Base-by-base conservation (phyloP, 1,284 basidiomycete species). In the Sporisorium exsertum region DNA sequence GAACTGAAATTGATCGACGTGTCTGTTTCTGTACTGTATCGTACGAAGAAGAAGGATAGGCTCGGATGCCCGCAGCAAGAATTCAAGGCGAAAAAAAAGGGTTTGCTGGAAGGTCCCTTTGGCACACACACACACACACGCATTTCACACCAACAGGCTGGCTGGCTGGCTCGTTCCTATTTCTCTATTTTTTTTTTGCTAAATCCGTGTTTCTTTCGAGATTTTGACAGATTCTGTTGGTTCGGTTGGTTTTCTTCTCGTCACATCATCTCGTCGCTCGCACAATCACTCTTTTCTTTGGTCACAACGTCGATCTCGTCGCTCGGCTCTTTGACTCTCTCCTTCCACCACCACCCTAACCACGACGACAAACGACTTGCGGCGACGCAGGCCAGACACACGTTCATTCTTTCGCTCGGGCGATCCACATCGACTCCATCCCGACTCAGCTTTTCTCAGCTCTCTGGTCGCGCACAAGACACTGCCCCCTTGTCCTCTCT, bases 31-130 rank as follows among this genome's bases (percentile, higher is more conserved):
- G 15, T 47, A 16, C 22, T 49, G n/a, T 53, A 53, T 53, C 51
- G 51, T 53, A 53, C 51, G 51, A 53, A 53, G 51, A 35, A 37
- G 32, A 20, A 35, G 9, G 29, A 24, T 18, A 13, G 18, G 27
- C 29, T 32, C n/a, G 50, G 33, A 37, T 20, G 24, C 51, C 51
- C 33, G 51, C 51, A 53, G 51, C 51, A 53, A 43, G 20, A 43
- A 43, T 32, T 32, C 29, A 50, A 50, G 20, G 20, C 16, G n/a
- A 32, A 50, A 50, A 32, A 20, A 32, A 33, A 50, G 49, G 49
- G 29, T 50, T 50, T 50, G 49, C 49, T 50, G 49, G 49, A 50
- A 50, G 46, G 24, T 27, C 46, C 26, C 22, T 13, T 5, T 20
- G 32, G 16, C 18, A 49, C 47, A 32, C 18, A 49, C 26, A 24